Evolutionary conservation across 805 yeast species (phyloP), one percentile per base, ranked within the genome.

Genomic region (Metschnikowia amazonensis): DNA sequence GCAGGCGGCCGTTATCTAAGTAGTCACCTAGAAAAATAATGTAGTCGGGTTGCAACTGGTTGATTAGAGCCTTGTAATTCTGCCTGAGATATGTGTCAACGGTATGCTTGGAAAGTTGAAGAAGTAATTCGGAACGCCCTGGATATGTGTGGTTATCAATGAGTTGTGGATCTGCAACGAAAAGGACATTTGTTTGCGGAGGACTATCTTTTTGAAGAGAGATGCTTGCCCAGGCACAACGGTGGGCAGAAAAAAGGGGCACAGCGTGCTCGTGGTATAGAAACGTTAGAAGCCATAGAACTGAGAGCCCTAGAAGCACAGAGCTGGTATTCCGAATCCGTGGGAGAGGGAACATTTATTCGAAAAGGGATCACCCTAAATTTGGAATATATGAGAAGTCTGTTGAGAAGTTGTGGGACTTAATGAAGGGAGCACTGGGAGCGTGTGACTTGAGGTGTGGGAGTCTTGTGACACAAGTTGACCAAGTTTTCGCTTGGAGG

Each of bases 111-210:
- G 73, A 67, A 17, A 70, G 47, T 35, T 51, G 47, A 30, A 71
- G 58, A 9, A 70, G 56, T 6, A 57, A 36, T 10, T 47, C 48
- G 51, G 61, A 63, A 21, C 76, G 60, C 3, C 70, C 72, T 0
- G 74, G 75, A 45, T 71, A 72, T 4, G 76, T 72, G 52, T 71
- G 76, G 47, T 59, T 60, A 50, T 71, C 76, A 28, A 71, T 70
- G 32, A 72, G 61, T 47, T 71, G 76, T 5, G 76, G 75, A 44
- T 72, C 76, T 3, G 76, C 74, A 17, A 72, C 63, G 8, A 71
- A 51, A 36, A 71, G 49, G 28, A 72, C 61, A 34, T 61, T 62
- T 31, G 67, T 63, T 24, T 21, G 41, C n/a, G 28, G 38, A 25
- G 23, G 17, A n/a, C 7, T 18, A 11, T 43, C 43, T 6, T 23